Conservation (phyloP, 2,329 filamentous ascomycete species). For the Nemania abortiva region DNA sequence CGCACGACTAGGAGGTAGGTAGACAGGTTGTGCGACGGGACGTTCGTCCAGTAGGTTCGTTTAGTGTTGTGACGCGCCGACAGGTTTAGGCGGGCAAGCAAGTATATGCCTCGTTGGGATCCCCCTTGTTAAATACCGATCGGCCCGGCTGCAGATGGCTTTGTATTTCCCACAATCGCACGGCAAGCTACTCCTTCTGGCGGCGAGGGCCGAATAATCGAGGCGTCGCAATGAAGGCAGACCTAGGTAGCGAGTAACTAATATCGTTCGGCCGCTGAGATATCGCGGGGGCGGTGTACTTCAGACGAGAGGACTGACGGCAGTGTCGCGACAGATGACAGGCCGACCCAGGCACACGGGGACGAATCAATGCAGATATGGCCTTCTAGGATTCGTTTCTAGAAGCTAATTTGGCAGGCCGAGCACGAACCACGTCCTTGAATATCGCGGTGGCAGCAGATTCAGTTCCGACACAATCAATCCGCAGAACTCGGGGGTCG, state of each 20-base stretch:
- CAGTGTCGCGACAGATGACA: conserved; percentile 15
- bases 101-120: conserved; percentile 25
- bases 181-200: background rate
- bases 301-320: conserved; percentile 14
- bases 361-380: conserved; percentile 20
- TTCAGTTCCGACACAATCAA: conserved; percentile 15
- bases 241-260: conserved; percentile 7
- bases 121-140: background rate
- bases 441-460: conserved; percentile 20
- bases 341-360: conserved; percentile 15
- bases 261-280: conserved; percentile 20
- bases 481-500: conserved; percentile 5
- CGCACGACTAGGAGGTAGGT: conserved; percentile 21
- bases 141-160: background rate
- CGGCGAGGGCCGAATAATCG: conserved; percentile 13
- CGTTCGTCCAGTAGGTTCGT: conserved; percentile 7
- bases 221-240: conserved; percentile 17
- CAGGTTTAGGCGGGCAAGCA: background rate
- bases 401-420: conserved; percentile 20
- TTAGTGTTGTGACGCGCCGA: conserved; percentile 24
- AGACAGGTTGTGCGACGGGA: conserved; percentile 30
- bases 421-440: conserved; percentile 6
- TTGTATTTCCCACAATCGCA: background rate
- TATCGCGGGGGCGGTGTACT: conserved; percentile 20
- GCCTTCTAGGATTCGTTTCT: conserved; percentile 4